Base-by-base conservation (phyloP, 2,329 filamentous ascomycete genomes). In the Salinomyces thailandicus region DNA sequence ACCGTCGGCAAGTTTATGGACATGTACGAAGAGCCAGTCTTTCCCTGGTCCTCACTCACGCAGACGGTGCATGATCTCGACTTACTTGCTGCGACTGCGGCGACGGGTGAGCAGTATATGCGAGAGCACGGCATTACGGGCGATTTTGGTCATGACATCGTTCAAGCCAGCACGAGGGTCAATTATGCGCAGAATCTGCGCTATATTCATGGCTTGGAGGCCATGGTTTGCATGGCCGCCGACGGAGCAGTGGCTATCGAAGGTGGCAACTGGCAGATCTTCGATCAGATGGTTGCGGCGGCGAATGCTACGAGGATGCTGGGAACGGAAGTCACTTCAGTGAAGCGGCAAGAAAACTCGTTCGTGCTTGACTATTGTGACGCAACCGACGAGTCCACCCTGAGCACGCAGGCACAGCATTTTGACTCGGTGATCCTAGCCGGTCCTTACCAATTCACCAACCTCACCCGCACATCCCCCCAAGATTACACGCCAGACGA, bases 251-350 rank as follows among this genome's bases (percentile, higher is more conserved):
- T 86, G 56, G 69, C 81, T 13, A 73, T 96, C 1, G 61, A 73
- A 11, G 86, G 86, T 5, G 91, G 91, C 2, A 98, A 96, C 59
- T 96, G 87, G 86, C 78, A 76, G 50, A 94, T 98, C 37, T 98
- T 98, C 54, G 72, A 79, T n/a, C 64, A 70, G 30, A 93, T 95
- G 81, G 64, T 89, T 1, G 67, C 73, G 24, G 62, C 67, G 1
- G 80, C 84, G 1, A 63, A 69, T 3, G 77, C 82, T 0, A 60
- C 66, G 0, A 46, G 87, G 4, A 63, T 66, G 26, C 64, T 83
- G 16, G 81, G 87, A 50, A 82, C 80, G 0, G 68, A 73, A 0
- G 80, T 95, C 1, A 54, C 29, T 5, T 26, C 29, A 4, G 18
- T 38, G 5, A 11, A 41, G 17, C 16, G 33, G n/a, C 17, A 44